Evolutionary conservation across 164 flowering plant genomes (phyloP).

Genomic region (Santalum album): DNA sequence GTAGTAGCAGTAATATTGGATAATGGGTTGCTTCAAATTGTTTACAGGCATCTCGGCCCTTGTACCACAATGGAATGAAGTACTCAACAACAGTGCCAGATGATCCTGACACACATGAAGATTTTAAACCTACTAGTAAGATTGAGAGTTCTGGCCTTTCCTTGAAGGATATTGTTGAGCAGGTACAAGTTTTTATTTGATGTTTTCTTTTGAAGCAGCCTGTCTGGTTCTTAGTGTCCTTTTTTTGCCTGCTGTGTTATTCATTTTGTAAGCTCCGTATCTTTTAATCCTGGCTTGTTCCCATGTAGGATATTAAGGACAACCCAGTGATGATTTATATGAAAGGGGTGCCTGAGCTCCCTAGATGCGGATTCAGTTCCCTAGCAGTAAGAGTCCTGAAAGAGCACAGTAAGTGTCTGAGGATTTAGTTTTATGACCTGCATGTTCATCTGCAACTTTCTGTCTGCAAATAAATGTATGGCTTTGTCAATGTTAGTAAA

Average conservation of each 20-base stretch:
- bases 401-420: conserved; percentile 51
- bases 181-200: conserved; percentile 29
- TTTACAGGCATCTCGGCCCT: conserved; percentile 31
- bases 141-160: conserved; percentile 34
- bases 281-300: conserved; percentile 5
- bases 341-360: conserved; percentile 85
- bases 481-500: too few species aligned
- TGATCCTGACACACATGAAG: conserved; percentile 86
- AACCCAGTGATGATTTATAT: conserved; percentile 89
- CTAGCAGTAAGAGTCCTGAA: conserved; percentile 78
- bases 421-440: background rate
- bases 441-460: background rate
- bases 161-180: conserved; percentile 57
- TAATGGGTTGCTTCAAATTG: conserved; percentile 5
- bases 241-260: background rate
- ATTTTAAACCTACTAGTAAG: conserved; percentile 72
- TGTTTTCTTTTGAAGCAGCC: background rate
- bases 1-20: background rate
- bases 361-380: conserved; percentile 86
- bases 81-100: conserved; percentile 41
- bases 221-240: background rate
- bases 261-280: background rate
- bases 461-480: too few species aligned
- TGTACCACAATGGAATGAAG: conserved; percentile 26
- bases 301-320: conserved; percentile 76